Evolutionary conservation across 192 early-diverging fungal genomes (phyloP), one percentile per base, ranked within the genome.

Genomic region (Gamsiella multidivaricata): DNA sequence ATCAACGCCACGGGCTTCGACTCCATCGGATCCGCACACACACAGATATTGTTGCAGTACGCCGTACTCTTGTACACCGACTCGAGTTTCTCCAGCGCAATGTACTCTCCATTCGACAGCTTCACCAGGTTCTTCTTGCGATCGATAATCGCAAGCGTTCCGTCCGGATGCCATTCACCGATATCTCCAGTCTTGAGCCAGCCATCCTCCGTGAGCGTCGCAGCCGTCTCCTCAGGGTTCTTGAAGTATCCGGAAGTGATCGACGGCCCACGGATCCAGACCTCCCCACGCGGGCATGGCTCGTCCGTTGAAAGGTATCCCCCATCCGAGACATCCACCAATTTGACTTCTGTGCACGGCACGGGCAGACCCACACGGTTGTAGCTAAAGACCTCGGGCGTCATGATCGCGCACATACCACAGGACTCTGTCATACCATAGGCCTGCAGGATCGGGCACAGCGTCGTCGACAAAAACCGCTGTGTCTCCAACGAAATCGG

Each of bases 11-110:
- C 90, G 20, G 91, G 91, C 59, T 87, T 87, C 45, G 80, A 53
- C 79, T 90, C 81, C 49, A 90, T 84, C 34, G 93, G 84, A 80
- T 95, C 90, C 31, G 88, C 91, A 62, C 87, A 88, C 4, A 95
- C 88, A 65, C 89, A 91, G 43, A 94, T 88, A 72, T 95, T 96
- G 80, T 84, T 82, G 33, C 97, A 91, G 60, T 84, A 88, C 23
- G 81, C 36, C 17, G 86, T 87, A 33, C 85, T 86, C 80, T 91
- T 90, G 88, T 99, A 99, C 6, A 93, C 86, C 9, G 94, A 88
- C 81, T 98, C 97, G 32, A 98, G 85, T 72, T 94, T 94, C 81
- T 98, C 97, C 36, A 98, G 81, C 22, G 97, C 97, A 80, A 98
- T 91, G 81, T 93, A 94, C 82, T 97, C 96, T 69, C 95, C 97